Evolutionary conservation across 805 yeast species (phyloP).

Genomic region (Starmerella apicola): DNA sequence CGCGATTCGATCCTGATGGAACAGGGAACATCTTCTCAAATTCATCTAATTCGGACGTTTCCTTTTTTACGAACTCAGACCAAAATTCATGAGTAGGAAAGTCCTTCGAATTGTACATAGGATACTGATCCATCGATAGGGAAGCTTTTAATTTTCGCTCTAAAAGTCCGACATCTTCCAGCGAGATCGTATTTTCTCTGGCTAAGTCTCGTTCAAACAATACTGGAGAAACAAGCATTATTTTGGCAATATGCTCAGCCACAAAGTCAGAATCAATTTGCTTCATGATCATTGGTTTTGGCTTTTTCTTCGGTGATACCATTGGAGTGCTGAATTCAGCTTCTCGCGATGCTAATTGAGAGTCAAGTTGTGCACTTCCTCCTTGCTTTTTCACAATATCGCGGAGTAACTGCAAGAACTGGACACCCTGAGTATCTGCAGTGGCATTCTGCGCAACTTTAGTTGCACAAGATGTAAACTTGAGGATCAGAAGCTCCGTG

Average conservation of each 20-base stretch:
- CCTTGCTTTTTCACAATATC: conserved; percentile 17
- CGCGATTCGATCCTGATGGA: not conserved
- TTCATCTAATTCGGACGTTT: conserved; percentile 25
- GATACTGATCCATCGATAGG: conserved; percentile 25
- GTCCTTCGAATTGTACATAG: conserved; percentile 27
- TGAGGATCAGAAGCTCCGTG: conserved; percentile 27
- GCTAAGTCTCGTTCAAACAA: conserved; percentile 27
- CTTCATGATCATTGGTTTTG: conserved; percentile 7
- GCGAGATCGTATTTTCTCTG: conserved; percentile 2
- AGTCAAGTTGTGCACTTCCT: conserved; percentile 15
- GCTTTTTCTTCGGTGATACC: not conserved
- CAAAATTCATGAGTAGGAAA: conserved; percentile 32
- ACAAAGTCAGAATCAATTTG: conserved; percentile 42
- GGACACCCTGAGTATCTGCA: conserved; percentile 22
- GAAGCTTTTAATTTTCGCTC: conserved; percentile 16
- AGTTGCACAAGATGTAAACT: conserved; percentile 26
- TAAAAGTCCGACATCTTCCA: conserved; percentile 1
- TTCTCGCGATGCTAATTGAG: conserved; percentile 20
- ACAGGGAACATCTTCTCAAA: conserved; percentile 10
- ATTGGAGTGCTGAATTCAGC: conserved; percentile 2
- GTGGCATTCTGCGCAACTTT: conserved; percentile 19
- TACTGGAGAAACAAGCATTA: conserved; percentile 40
- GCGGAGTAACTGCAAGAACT: conserved; percentile 25
- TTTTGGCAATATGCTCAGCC: conserved; percentile 34
- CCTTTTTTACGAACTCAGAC: conserved; percentile 32